These are phyloP conservation scores for Calocybe gambosa DNA, from an alignment of 1,284 basidiomycete genomes.

Conservation along the genomic window DNA sequence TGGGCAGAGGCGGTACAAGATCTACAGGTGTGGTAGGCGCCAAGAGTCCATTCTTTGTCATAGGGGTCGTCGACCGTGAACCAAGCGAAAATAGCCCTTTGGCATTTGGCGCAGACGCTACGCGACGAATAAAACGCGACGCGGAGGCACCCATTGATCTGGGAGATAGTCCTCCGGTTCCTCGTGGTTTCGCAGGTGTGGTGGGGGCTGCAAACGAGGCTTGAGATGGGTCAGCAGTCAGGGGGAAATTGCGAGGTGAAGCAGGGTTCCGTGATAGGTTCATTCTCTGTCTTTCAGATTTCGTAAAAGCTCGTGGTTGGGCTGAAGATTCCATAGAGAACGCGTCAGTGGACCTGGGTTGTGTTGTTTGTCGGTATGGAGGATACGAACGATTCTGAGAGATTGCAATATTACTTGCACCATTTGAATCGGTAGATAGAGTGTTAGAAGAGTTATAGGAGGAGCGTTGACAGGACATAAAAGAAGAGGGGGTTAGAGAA, in stretches of 20 bases:
- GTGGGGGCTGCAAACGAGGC: constrained; percentile 31
- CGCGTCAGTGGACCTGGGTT: constrained; percentile 31
- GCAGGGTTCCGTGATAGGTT: constrained; percentile 23
- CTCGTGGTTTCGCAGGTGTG: constrained; percentile 31
- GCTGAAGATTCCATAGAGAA: constrained; percentile 27
- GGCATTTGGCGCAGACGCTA: constrained; percentile 94
- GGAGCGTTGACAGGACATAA: constrained; percentile 49
- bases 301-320: constrained; percentile 41
- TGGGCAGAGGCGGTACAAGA: constrained; percentile 44
- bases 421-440: constrained; percentile 59
- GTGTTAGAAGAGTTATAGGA: constrained; percentile 71
- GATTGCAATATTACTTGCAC: constrained; percentile 22
- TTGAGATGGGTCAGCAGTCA: constrained; percentile 30
- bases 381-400: constrained; percentile 24
- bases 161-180: constrained; percentile 45
- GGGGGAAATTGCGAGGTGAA: constrained; percentile 27
- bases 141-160: constrained; percentile 64
- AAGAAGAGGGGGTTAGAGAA: constrained; percentile 45
- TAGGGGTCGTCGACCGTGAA: constrained; percentile 40
- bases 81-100: constrained; percentile 78
- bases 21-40: constrained; percentile 66
- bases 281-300: constrained; percentile 51
- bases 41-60: constrained; percentile 71
- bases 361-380: constrained; percentile 23
- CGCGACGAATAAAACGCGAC: constrained; percentile 85